Conservation (phyloP, 495 filamentous ascomycete species). For the Collariella sp. region DNA sequence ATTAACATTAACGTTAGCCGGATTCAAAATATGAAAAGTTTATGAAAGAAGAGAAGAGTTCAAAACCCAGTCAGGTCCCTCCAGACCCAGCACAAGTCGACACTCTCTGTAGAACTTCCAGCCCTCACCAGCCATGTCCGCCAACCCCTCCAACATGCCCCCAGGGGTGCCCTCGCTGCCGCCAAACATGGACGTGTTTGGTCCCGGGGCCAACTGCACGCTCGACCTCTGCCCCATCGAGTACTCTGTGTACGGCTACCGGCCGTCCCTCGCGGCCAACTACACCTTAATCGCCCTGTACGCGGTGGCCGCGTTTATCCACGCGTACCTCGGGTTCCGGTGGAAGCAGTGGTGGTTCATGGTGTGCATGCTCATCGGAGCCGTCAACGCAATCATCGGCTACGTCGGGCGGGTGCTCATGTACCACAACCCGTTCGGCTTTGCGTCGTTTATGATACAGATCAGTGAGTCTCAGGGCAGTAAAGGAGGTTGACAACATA, state of each 20-base stretch:
- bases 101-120: too few relatives aligned
- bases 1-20: too few relatives aligned
- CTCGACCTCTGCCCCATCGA: slow-evolving; percentile 22
- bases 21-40: too few relatives aligned
- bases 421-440: slow-evolving; percentile 35
- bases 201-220: slow-evolving; percentile 23
- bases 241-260: slow-evolving; percentile 18
- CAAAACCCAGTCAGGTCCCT: too few relatives aligned
- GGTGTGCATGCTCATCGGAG: slow-evolving; percentile 24
- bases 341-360: slow-evolving; percentile 29
- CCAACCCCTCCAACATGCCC: background rate
- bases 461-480: slow-evolving; percentile 23
- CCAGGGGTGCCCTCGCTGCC: background rate
- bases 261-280: slow-evolving; percentile 18
- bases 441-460: slow-evolving; percentile 36
- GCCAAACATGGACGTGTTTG: slow-evolving; percentile 13
- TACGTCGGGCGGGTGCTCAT: slow-evolving; percentile 38
- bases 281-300: slow-evolving; percentile 17
- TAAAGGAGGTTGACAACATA: too few relatives aligned
- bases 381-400: slow-evolving; percentile 31
- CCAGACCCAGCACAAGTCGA: too few relatives aligned
- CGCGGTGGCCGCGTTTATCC: slow-evolving; percentile 3
- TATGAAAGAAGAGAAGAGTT: too few relatives aligned
- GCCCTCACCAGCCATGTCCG: too few relatives aligned
- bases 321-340: slow-evolving; percentile 23